Percentiles rank a stretch among this genome's conserved stretches.
phyloP scores from a whole-genome alignment of 345 rosid genomes.

The Turritis glabra region DNA sequence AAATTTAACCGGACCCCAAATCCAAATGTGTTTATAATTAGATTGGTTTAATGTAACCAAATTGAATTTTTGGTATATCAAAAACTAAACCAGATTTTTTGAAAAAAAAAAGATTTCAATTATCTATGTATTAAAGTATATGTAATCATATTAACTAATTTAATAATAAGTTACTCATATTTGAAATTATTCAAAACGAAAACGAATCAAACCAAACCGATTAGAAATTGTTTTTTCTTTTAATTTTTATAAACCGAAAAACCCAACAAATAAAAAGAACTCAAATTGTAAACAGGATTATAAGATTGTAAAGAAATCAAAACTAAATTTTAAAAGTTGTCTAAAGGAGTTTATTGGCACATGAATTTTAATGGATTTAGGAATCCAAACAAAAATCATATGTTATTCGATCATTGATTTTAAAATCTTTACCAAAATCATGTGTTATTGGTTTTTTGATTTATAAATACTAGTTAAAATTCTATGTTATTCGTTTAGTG shows the following conservation, averaged over 20 bases:
- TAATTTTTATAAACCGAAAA: neutral
- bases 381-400: no score
- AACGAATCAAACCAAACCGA: neutral
- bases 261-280: no score
- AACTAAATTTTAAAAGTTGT: neutral
- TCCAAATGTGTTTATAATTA: neutral
- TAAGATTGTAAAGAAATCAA: neutral
- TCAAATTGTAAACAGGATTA: neutral
- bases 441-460: no score
- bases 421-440: no score
- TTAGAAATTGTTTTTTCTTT: neutral
- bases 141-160: neutral
- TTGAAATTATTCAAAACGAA: neutral
- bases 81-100: neutral
- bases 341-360: no score
- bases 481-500: no score
- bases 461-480: no score
- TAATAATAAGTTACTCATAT: neutral
- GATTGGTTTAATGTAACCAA: neutral
- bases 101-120: no score
- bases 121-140: neutral
- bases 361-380: no score
- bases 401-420: no score
- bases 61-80: neutral
- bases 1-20: neutral